Evolutionary conservation across 73 alveolate species (phyloP).

Genomic region (Tetrahymena thermophila): DNA sequence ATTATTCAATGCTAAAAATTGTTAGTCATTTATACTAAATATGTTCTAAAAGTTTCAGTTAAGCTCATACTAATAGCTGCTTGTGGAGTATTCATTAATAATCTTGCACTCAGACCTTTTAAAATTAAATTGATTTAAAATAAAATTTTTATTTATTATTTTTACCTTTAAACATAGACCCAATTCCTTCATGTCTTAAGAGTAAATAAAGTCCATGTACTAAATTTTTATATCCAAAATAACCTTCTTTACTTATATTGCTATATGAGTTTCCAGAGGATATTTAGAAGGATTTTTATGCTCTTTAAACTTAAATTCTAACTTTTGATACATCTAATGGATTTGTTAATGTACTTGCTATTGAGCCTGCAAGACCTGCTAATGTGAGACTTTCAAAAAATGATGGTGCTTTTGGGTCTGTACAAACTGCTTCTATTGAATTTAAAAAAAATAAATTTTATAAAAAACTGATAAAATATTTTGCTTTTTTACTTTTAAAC

Average conservation of each 20-base stretch:
- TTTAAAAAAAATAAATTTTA: background rate
- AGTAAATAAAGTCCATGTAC: conserved; percentile 66
- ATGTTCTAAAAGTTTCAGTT: background rate
- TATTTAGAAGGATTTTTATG: conserved; percentile 42
- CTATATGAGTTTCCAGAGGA: background rate
- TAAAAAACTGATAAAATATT: too few species aligned
- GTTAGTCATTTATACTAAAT: background rate
- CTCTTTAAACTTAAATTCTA: conserved; percentile 81
- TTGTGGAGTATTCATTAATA: background rate
- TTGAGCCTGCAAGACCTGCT: conserved; percentile 71
- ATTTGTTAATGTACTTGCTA: conserved; percentile 74
- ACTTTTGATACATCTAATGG: conserved; percentile 93
- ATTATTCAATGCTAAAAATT: background rate
- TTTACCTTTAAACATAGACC: conserved; percentile 71
- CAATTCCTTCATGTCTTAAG: conserved; percentile 65
- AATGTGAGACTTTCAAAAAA: conserved; percentile 12
- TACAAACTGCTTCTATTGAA: conserved; percentile 3
- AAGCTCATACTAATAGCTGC: background rate
- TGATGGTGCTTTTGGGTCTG: conserved; percentile 14
- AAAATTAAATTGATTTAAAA: background rate
- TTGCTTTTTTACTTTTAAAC: conserved; percentile 30
- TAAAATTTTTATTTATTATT: background rate
- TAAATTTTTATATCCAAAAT: conserved; percentile 67
- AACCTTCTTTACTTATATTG: background rate
- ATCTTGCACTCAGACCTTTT: background rate